A percentile compares a stretch with the other conserved stretches of the same genome.
Evolutionary conservation across 352 stramenopile genomes (phyloP).

Genomic region (Phytophthora podocarpi): DNA sequence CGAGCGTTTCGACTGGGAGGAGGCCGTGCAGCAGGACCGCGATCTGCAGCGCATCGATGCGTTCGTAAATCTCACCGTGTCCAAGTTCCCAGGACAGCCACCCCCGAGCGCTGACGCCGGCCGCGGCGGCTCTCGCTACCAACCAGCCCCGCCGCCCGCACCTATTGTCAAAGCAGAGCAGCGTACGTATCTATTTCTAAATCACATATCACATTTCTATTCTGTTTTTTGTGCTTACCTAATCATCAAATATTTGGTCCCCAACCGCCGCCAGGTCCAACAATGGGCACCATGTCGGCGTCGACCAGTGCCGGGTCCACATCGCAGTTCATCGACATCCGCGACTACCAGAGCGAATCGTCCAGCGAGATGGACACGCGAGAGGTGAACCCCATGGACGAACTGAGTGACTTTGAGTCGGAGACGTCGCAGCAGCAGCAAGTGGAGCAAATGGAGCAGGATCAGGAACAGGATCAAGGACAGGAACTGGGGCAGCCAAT

Average conservation of each 20-base stretch:
- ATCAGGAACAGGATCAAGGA: not conserved
- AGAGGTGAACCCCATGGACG: constrained; percentile 70
- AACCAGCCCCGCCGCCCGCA: constrained; percentile 6
- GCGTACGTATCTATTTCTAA: constrained; percentile 17
- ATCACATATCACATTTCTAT: constrained; percentile 2
- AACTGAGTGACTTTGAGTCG: constrained; percentile 64
- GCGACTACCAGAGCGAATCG: constrained; percentile 47
- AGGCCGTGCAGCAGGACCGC: constrained; percentile 32
- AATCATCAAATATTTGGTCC: not conserved
- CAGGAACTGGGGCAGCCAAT: constrained; percentile 3
- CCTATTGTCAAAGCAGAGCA: constrained; percentile 23
- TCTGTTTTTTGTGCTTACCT: not conserved
- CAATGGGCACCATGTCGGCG: constrained; percentile 1
- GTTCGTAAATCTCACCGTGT: constrained; percentile 28
- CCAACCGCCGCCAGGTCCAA: not conserved
- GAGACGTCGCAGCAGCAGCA: constrained; percentile 10
- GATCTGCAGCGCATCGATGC: constrained; percentile 29
- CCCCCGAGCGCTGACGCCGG: not conserved
- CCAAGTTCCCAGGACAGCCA: constrained; percentile 21
- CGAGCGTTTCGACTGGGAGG: constrained; percentile 38
- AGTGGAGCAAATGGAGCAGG: constrained; percentile 1
- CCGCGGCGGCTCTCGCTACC: constrained; percentile 18
- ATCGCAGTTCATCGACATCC: constrained; percentile 34
- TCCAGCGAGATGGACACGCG: constrained; percentile 53
- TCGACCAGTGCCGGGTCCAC: not conserved